These are phyloP conservation scores for Penicillium sp. DNA, from an alignment of 2,329 filamentous ascomycete species.

Conservation along the genomic window DNA sequence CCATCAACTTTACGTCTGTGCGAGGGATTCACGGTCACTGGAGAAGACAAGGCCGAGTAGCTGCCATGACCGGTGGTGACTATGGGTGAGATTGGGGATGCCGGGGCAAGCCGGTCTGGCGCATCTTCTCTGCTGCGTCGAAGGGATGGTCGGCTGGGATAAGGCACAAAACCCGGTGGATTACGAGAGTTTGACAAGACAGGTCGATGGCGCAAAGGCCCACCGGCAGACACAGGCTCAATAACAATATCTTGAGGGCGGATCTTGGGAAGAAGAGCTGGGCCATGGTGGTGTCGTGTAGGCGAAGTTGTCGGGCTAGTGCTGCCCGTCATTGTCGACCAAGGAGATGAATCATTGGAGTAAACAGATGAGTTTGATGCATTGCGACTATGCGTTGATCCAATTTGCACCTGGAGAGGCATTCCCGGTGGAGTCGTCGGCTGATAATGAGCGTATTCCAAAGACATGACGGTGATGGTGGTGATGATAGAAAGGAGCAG, in stretches of 20 bases:
- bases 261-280: constrained; percentile 81
- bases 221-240: constrained; percentile 54
- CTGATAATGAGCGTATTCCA: constrained; percentile 45
- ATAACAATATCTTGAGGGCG: constrained; percentile 79
- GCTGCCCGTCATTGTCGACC: constrained; percentile 67
- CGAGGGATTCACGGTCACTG: constrained; percentile 57
- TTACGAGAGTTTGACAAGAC: constrained; percentile 57
- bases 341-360: constrained; percentile 68
- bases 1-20: constrained; percentile 43
- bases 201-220: constrained; percentile 59
- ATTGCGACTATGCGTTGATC: constrained; percentile 58
- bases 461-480: constrained; percentile 39
- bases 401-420: constrained; percentile 35
- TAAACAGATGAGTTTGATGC: constrained; percentile 67
- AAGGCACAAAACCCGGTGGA: constrained; percentile 54
- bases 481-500: not conserved
- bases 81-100: constrained; percentile 50
- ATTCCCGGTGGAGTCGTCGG: constrained; percentile 48
- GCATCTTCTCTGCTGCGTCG: constrained; percentile 50
- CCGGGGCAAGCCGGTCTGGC: constrained; percentile 45
- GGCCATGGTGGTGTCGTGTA: constrained; percentile 72
- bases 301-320: constrained; percentile 71
- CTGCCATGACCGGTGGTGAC: constrained; percentile 30
- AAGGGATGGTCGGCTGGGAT: constrained; percentile 46
- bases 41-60: constrained; percentile 61